Evolutionary conservation across 305 asterid genomes (phyloP).

Genomic region (Vinca major): DNA sequence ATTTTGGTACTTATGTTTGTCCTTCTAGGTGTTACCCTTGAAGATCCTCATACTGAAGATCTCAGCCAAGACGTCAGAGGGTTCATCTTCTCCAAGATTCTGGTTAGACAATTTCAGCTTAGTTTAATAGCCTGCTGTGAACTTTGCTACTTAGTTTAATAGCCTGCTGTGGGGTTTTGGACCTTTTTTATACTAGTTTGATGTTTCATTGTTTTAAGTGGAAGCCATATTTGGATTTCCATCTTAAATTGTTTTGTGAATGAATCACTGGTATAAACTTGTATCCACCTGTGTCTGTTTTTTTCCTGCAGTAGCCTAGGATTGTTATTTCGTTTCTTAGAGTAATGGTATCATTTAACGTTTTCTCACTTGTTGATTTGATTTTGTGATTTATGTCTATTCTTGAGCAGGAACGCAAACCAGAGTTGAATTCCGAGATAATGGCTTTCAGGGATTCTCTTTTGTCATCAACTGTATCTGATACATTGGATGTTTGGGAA

Average conservation of each 20-base stretch:
- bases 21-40: slow-evolving; percentile 84
- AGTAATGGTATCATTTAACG: not conserved
- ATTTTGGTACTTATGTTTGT: not conserved
- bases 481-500: slow-evolving; percentile 90
- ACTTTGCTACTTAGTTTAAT: not conserved
- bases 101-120: slow-evolving; percentile 33
- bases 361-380: slow-evolving; percentile 13
- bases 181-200: not conserved
- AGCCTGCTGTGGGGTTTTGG: not conserved
- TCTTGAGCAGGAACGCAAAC: slow-evolving; percentile 79
- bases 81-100: slow-evolving; percentile 78
- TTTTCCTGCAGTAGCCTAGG: not conserved
- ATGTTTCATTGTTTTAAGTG: not conserved
- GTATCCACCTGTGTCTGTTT: not conserved
- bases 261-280: not conserved
- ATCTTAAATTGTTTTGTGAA: not conserved
- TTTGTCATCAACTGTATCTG: slow-evolving; percentile 81
- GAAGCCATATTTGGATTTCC: not conserved
- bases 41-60: slow-evolving; percentile 98
- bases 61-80: slow-evolving; percentile 98
- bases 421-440: slow-evolving; percentile 83
- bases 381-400: slow-evolving; percentile 16
- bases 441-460: slow-evolving; percentile 98
- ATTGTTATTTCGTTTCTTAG: not conserved
- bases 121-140: not conserved